A percentile compares a stretch with the other conserved stretches of the same genome.
Evolutionary conservation across 2,329 filamentous ascomycete species (phyloP).

Genomic region (Teratosphaeria zuluensis): DNA sequence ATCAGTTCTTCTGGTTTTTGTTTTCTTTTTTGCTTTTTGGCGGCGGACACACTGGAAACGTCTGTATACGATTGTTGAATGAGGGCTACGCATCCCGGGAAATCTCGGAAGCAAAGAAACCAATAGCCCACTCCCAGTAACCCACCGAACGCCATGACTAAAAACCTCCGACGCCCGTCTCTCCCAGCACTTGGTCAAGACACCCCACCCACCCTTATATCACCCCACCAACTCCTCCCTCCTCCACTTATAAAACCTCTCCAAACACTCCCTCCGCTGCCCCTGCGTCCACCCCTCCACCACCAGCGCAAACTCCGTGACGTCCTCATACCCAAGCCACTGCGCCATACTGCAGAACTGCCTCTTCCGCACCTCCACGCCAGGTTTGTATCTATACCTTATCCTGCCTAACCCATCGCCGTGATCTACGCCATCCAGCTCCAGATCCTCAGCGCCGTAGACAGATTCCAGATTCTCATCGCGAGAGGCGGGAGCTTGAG

Average conservation of each 20-base stretch:
- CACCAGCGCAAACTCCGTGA: slow-evolving; percentile 76
- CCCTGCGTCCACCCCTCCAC: slow-evolving; percentile 88
- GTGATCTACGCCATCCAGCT: not conserved
- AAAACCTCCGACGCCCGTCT: not conserved
- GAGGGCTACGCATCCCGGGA: no score
- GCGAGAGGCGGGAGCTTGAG: not conserved
- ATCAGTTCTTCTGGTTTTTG: no score
- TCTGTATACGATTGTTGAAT: no score
- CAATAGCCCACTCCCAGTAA: no score
- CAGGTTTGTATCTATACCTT: slow-evolving; percentile 60
- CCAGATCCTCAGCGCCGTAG: not conserved
- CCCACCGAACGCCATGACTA: no score
- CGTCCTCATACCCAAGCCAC: slow-evolving; percentile 64
- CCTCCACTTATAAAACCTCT: slow-evolving; percentile 66
- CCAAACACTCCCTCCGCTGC: slow-evolving; percentile 65
- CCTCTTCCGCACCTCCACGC: slow-evolving; percentile 60
- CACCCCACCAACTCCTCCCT: slow-evolving; percentile 27
- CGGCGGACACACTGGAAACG: no score
- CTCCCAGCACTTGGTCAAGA: slow-evolving; percentile 9
- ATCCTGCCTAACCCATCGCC: slow-evolving; percentile 25
- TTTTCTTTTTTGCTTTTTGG: no score
- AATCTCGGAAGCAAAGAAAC: no score
- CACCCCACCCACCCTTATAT: not conserved
- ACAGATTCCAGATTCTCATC: not conserved
- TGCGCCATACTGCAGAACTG: slow-evolving; percentile 89